Evolutionary conservation across 768 basidiomycete genomes (phyloP), one percentile per base, ranked within the genome.

Genomic region (Leccinum longicurvipes): DNA sequence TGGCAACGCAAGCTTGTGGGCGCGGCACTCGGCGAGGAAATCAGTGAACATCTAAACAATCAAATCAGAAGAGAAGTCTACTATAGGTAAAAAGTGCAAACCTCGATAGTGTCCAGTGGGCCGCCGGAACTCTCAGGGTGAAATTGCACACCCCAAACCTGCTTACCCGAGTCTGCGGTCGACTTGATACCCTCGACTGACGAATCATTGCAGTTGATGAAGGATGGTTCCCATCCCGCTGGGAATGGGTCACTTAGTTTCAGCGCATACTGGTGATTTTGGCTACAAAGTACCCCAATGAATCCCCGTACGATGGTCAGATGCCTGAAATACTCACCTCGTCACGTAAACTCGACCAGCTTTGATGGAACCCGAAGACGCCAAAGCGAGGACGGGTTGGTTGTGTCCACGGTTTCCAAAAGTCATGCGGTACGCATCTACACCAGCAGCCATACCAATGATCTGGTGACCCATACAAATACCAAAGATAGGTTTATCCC

Each of bases 361-460:
- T 69, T 84, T 91, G 77, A 98, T 94, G 24, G 91, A 93, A 3
- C 96, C 95, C 10, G 89, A 81, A 25, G 86, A 89, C n/a, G 95
- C 93, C 51, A 98, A 78, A 27, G 97, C 96, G 44, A 99, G 80
- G 12, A 99, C 97, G 28, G 97, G 97, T 71, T 99, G 97, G 71
- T 99, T 99, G 73, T 99, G 97, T 17, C 97, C 97, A 62, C 97
- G 88, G 72, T 99, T 98, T n/a, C 97, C 97, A 69, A 98, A 99
- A 10, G 88, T 93, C 97, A 99, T 99, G 45, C 97, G 82, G 73
- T 98, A 98, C 19, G 95, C 93, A 62, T 97, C 95, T 52, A 98
- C 73, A 21, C 97, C 96, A 23, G 94, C 96, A 25, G 96, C 97
- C 80, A 99, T 90, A 48, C 96, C 97, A 62, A 99, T 90, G 63